These are phyloP conservation scores for Teunomyces panamensis DNA, from an alignment of 805 yeast genomes.

Conservation along the genomic window DNA sequence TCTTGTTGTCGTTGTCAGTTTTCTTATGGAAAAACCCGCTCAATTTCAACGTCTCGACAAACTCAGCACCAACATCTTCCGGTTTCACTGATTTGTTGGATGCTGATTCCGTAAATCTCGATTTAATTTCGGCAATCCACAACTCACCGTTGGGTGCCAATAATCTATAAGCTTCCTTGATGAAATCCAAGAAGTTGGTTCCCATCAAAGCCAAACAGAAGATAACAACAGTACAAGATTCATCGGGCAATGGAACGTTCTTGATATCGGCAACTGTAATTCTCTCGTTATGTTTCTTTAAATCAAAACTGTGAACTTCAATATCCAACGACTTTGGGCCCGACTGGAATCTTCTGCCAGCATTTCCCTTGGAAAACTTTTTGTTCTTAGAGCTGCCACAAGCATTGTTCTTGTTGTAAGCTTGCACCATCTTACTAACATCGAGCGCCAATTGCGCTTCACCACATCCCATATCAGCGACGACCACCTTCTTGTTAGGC, in stretches of 20 bases:
- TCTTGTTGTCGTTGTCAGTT: constrained; percentile 83
- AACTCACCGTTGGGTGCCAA: constrained; percentile 88
- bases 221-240: constrained; percentile 81
- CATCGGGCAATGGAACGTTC: constrained; percentile 79
- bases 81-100: constrained; percentile 24
- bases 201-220: constrained; percentile 97
- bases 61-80: constrained; percentile 63
- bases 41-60: constrained; percentile 71
- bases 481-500: constrained; percentile 58
- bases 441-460: constrained; percentile 86
- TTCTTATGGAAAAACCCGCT: constrained; percentile 84
- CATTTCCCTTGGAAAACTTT: constrained; percentile 8
- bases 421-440: constrained; percentile 48
- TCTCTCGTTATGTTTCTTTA: constrained; percentile 81
- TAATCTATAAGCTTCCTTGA: constrained; percentile 84
- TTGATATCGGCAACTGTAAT: constrained; percentile 96
- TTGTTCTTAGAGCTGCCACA: constrained; percentile 12
- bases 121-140: constrained; percentile 97
- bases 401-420: constrained; percentile 26
- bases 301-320: constrained; percentile 84
- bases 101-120: constrained; percentile 68
- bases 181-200: constrained; percentile 88
- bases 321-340: constrained; percentile 43
- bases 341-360: constrained; percentile 8
- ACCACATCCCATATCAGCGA: constrained; percentile 99